Percentiles rank a stretch among this genome's conserved stretches.
These are phyloP conservation scores for Trametes polyzona DNA, from an alignment of 1,284 basidiomycete species.

Conservation along the genomic window DNA sequence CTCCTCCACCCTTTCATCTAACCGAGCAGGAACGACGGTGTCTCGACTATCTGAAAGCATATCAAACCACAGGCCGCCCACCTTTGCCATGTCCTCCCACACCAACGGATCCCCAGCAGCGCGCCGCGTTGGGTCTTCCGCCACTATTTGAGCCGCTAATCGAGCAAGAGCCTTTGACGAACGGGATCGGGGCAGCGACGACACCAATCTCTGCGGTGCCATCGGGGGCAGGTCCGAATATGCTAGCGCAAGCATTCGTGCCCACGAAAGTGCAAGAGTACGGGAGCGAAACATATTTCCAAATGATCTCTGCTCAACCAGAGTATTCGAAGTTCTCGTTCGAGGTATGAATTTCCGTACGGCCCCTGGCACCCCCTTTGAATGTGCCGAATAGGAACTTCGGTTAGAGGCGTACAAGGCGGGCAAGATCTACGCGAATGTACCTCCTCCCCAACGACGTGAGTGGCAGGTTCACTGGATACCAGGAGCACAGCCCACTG, in stretches of 20 bases:
- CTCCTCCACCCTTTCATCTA: slow-evolving; percentile 7
- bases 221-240: slow-evolving; percentile 32
- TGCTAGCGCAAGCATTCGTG: slow-evolving; percentile 42
- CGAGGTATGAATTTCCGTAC: slow-evolving; percentile 40
- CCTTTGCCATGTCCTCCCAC: slow-evolving; percentile 46
- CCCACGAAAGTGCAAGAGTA: slow-evolving; percentile 13
- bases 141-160: slow-evolving; percentile 48
- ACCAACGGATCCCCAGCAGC: slow-evolving; percentile 42
- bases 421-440: slow-evolving; percentile 28
- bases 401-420: slow-evolving; percentile 29
- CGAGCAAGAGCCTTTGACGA: slow-evolving; percentile 12
- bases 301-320: slow-evolving; percentile 41
- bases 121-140: slow-evolving; percentile 44
- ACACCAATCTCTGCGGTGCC: not conserved
- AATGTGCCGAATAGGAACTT: slow-evolving; percentile 25
- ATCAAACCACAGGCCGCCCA: slow-evolving; percentile 45
- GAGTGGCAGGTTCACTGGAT: not conserved
- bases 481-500: no score
- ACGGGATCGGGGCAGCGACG: slow-evolving; percentile 16
- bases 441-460: slow-evolving; percentile 19
- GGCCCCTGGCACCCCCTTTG: not conserved
- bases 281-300: slow-evolving; percentile 35
- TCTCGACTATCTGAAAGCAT: slow-evolving; percentile 50
- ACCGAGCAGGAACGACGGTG: slow-evolving; percentile 48
- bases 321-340: slow-evolving; percentile 41